phyloP scores from a whole-genome alignment of 371 early-diverging fungal genomes.

The Mucor irregularis region DNA sequence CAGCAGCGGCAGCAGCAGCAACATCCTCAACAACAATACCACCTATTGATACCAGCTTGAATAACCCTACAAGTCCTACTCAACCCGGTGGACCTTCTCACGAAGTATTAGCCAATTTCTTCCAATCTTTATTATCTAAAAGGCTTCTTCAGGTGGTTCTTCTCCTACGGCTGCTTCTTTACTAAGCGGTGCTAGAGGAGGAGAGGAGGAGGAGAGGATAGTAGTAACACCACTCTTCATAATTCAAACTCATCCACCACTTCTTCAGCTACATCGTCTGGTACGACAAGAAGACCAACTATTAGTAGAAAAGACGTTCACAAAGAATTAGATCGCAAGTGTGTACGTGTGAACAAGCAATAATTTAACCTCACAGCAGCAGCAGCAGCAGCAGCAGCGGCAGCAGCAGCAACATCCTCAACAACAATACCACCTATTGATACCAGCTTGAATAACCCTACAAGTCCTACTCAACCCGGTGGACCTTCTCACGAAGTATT shows the following conservation, averaged over 20 bases:
- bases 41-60: slow-evolving; percentile 7
- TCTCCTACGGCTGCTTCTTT: slow-evolving; percentile 18
- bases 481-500: slow-evolving; percentile 70
- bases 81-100: slow-evolving; percentile 41
- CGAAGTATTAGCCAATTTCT: slow-evolving; percentile 86
- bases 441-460: no score
- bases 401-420: slow-evolving; percentile 3
- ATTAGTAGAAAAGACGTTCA: slow-evolving; percentile 53
- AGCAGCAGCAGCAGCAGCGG: neutral
- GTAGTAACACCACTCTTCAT: no score
- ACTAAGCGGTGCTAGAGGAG: slow-evolving; percentile 4
- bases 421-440: slow-evolving; percentile 16
- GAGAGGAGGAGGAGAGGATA: no score
- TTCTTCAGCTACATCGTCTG: slow-evolving; percentile 4
- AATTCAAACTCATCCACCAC: neutral
- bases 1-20: neutral
- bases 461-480: neutral
- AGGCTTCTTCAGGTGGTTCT: slow-evolving; percentile 31
- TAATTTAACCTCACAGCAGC: neutral
- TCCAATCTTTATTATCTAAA: slow-evolving; percentile 83
- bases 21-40: slow-evolving; percentile 15
- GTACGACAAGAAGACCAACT: slow-evolving; percentile 28
- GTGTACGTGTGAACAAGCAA: slow-evolving; percentile 33
- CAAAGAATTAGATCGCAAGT: slow-evolving; percentile 51
- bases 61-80: neutral